These are phyloP conservation scores for Nannizzia gypsea DNA, from an alignment of 2,329 filamentous ascomycete species.

Conservation along the genomic window DNA sequence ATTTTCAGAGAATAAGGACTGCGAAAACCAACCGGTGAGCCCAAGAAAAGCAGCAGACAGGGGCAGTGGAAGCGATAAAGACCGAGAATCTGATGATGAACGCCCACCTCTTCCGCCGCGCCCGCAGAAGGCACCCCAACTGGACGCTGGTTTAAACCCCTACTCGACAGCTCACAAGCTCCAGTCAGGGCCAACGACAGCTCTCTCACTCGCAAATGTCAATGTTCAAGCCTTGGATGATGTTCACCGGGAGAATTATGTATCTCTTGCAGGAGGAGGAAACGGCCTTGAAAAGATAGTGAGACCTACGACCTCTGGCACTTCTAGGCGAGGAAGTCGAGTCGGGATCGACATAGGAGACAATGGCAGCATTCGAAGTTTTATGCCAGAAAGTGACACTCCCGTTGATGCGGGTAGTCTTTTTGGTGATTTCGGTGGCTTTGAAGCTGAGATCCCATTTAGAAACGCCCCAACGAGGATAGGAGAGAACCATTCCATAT, in stretches of 20 bases:
- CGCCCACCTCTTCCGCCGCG: conserved; percentile 8
- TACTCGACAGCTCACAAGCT: conserved; percentile 26
- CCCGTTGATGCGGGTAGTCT: conserved; percentile 68
- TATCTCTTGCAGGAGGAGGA: conserved; percentile 27
- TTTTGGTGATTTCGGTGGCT: conserved; percentile 54
- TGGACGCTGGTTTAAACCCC: conserved; percentile 31
- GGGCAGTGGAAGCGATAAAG: not conserved
- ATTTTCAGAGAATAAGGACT: not conserved
- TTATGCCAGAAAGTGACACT: conserved; percentile 44
- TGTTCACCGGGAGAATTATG: conserved; percentile 53
- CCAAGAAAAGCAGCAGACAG: not conserved
- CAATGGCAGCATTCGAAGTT: conserved; percentile 40
- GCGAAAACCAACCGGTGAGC: not conserved
- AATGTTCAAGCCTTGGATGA: conserved; percentile 64
- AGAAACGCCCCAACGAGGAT: conserved; percentile 21
- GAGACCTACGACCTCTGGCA: conserved; percentile 18
- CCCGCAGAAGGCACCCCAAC: not conserved
- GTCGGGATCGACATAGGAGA: conserved; percentile 42
- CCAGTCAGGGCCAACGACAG: conserved; percentile 64
- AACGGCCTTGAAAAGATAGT: conserved; percentile 14
- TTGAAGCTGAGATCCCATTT: conserved; percentile 16
- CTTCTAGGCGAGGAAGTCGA: conserved; percentile 34
- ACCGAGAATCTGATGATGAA: not conserved
- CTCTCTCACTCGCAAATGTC: conserved; percentile 68
- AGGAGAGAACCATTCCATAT: not conserved